Evolutionary conservation across 768 basidiomycete species (phyloP).

Genomic region (Hebeloma cylindrosporum): DNA sequence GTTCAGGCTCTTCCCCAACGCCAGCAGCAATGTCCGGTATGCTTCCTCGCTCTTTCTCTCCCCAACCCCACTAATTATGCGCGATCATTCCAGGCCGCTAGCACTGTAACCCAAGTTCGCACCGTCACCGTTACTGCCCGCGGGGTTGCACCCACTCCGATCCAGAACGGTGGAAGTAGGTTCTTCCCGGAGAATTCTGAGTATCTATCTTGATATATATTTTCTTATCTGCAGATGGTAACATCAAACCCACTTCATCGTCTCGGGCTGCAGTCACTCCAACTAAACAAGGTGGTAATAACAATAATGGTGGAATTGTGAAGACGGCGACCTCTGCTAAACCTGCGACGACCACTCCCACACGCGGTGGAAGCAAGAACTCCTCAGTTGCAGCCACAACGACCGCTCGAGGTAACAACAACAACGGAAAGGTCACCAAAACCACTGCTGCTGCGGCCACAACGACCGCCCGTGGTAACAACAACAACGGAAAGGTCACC

Average conservation of each 20-base stretch:
- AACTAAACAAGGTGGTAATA: conserved; percentile 1
- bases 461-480: background rate
- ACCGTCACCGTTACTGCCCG: conserved; percentile 40
- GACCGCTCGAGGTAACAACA: conserved; percentile 3
- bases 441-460: conserved; percentile 10
- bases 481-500: conserved; percentile 4
- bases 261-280: too few relatives aligned
- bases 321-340: too few relatives aligned
- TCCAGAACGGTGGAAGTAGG: too few relatives aligned
- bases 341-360: too few relatives aligned
- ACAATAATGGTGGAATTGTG: conserved; percentile 2
- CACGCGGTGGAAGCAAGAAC: too few relatives aligned
- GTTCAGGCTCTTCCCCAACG: conserved; percentile 32
- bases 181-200: too few relatives aligned
- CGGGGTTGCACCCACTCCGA: conserved; percentile 20
- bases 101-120: conserved; percentile 23
- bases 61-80: conserved; percentile 13
- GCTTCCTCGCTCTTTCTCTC: conserved; percentile 4
- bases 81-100: conserved; percentile 18
- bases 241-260: too few relatives aligned
- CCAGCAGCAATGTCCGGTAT: conserved; percentile 22
- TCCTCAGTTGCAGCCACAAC: background rate
- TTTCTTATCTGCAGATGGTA: too few relatives aligned
- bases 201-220: too few relatives aligned
- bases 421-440: background rate